A percentile compares a stretch with the other conserved stretches of the same genome.
Evolutionary conservation across 345 rosid genomes (phyloP).

Genomic region (Lagerstroemia speciosa): DNA sequence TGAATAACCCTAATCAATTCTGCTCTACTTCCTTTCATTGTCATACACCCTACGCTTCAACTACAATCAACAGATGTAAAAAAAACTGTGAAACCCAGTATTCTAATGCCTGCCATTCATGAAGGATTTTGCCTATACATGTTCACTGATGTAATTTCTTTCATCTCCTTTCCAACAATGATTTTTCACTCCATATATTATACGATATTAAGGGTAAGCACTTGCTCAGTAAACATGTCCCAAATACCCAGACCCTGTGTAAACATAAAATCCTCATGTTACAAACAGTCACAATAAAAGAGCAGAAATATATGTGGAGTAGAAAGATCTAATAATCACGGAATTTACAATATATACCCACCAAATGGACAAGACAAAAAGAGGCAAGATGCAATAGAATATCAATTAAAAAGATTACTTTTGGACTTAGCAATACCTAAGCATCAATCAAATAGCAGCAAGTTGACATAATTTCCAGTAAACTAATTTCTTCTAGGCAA

Average conservation of each 20-base stretch:
- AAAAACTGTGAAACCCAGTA: background rate
- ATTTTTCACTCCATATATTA: background rate
- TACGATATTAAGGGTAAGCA: background rate
- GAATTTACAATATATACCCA: background rate
- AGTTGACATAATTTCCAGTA: background rate
- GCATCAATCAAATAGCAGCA: background rate
- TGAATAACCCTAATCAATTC: too few species aligned
- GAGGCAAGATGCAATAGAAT: background rate
- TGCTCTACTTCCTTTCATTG: too few species aligned
- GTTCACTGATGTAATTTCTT: background rate
- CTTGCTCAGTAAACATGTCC: background rate
- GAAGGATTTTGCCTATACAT: background rate
- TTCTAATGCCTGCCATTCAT: background rate
- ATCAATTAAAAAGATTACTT: background rate
- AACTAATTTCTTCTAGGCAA: background rate
- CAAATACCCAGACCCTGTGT: background rate
- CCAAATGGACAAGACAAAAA: background rate
- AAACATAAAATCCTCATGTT: background rate
- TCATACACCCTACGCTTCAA: background rate
- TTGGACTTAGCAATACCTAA: background rate
- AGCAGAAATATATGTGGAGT: background rate
- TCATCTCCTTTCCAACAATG: background rate
- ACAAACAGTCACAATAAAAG: background rate
- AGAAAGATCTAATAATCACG: background rate
- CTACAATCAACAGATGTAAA: background rate